Evolutionary conservation across 116 monocot genomes (phyloP), one percentile per base, ranked within the genome.

Genomic region (Posidonia oceanica): DNA sequence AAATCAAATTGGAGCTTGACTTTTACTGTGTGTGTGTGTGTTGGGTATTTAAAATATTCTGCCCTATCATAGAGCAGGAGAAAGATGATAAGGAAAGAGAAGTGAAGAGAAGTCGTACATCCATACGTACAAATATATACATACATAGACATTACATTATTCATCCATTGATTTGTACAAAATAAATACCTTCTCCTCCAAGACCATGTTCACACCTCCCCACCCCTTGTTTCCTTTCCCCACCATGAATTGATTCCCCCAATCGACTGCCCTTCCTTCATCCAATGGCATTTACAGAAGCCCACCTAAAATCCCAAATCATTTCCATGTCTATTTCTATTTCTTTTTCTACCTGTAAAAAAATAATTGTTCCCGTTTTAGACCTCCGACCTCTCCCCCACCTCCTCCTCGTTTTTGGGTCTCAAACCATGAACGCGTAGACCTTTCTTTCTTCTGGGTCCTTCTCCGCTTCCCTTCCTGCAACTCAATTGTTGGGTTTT

Each of bases 251-350:
- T 80, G 78, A 79, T 84, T 83, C 83, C 71, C 69, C 52, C 63
- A 82, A 64, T n/a, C n/a, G n/a, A n/a, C n/a, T 72, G 77, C 76
- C 77, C 83, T 72, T 54, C 71, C 36, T 64, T 39, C 63, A 40
- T 73, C 78, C 72, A 77, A 75, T 83, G 74, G 76, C 57, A 72
- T 89, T 69, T 74, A 76, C 75, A 79, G 77, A 76, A 83, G 72
- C 83, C 76, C 60, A 78, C 61, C 76, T 71, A 58, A 72, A 78
- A 74, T 66, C 74, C 77, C 79, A n/a, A n/a, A 73, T 83, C 71
- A 75, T 44, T 37, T 64, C 48, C 75, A n/a, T 75, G 66, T 63
- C 75, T 52, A n/a, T n/a, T n/a, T n/a, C n/a, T n/a, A n/a, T n/a
- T n/a, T n/a, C n/a, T 63, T 75, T 39, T 61, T 51, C 39, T 36